phyloP scores from a whole-genome alignment of 2,329 filamentous ascomycete species.

The Apiospora sp. region DNA sequence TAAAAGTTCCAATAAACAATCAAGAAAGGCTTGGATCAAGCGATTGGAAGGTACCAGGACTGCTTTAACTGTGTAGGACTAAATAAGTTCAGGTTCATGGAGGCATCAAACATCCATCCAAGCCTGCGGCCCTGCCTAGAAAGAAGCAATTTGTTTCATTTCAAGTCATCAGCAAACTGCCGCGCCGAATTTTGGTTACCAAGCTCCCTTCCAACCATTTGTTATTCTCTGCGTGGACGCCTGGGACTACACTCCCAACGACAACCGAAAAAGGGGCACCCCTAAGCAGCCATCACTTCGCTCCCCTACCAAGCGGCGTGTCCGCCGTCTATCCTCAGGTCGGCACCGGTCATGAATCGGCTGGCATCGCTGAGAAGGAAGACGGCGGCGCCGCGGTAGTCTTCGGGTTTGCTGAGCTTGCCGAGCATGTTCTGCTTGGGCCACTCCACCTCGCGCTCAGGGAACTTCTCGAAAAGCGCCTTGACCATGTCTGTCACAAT shows the following conservation, averaged over 20 bases:
- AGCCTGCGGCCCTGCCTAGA: not conserved
- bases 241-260: not conserved
- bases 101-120: not conserved
- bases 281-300: not conserved
- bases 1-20: not conserved
- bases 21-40: not conserved
- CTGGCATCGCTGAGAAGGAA: constrained; percentile 73
- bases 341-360: constrained; percentile 74
- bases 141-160: not conserved
- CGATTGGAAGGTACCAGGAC: not conserved
- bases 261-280: not conserved
- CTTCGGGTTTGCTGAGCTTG: constrained; percentile 70
- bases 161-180: not conserved
- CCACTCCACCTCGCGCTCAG: constrained; percentile 74
- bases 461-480: constrained; percentile 77
- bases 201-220: not conserved
- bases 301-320: constrained; percentile 64
- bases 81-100: not conserved
- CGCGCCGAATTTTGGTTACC: not conserved
- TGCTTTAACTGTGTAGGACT: not conserved
- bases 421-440: constrained; percentile 86
- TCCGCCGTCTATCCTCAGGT: constrained; percentile 76
- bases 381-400: constrained; percentile 75
- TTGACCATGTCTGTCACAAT: constrained; percentile 87
- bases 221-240: not conserved